These are phyloP conservation scores for Apiospora aurea DNA, from an alignment of 2,329 filamentous ascomycete species.

Conservation along the genomic window DNA sequence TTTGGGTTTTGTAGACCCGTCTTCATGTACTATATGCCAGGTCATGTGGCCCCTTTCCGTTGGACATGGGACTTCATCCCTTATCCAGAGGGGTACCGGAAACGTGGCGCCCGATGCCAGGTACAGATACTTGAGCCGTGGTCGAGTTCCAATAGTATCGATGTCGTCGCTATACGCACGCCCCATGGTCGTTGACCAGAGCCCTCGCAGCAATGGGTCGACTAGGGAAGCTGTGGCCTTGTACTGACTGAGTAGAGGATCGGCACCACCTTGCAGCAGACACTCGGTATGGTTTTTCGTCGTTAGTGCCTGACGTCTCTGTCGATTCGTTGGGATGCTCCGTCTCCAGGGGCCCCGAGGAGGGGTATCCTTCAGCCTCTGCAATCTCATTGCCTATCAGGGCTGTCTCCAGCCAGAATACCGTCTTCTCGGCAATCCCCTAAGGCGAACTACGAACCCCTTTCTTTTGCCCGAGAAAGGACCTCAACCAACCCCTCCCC, in stretches of 20 bases:
- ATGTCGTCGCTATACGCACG: neutral
- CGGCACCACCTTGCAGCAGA: neutral
- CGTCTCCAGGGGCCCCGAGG: neutral
- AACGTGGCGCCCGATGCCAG: neutral
- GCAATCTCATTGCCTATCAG: neutral
- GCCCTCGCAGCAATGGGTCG: neutral
- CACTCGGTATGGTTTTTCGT: neutral
- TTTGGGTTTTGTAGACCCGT: too few species aligned
- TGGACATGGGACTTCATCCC: neutral
- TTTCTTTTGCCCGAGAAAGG: conserved; percentile 7
- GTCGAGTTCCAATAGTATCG: neutral
- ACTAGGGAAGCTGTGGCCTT: neutral
- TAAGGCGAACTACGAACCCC: neutral
- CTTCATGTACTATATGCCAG: conserved; percentile 6
- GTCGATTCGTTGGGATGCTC: conserved; percentile 2
- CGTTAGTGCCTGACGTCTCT: neutral
- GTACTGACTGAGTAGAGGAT: conserved; percentile 9
- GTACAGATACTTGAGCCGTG: neutral
- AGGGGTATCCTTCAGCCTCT: neutral
- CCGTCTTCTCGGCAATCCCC: neutral
- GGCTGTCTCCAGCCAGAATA: neutral
- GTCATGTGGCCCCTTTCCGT: neutral
- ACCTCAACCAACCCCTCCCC: neutral
- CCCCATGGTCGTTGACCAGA: neutral
- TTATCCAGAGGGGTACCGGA: neutral